Conservation (phyloP, 2,329 filamentous ascomycete species). For the Sporothrix humicola region DNA sequence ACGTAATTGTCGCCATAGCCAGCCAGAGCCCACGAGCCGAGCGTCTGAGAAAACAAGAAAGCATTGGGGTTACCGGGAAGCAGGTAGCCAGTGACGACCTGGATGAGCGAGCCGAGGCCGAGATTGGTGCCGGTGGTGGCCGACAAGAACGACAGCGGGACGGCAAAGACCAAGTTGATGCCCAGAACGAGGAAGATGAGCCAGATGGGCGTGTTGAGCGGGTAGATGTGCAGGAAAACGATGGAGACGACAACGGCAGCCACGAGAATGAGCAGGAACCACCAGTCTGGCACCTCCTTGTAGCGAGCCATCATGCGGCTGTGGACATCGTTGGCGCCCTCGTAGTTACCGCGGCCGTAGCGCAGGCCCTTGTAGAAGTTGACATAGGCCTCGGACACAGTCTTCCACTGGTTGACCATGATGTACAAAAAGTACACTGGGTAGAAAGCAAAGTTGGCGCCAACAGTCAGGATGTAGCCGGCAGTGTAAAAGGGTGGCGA, state of each 20-base stretch:
- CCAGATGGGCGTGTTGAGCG: constrained; percentile 44
- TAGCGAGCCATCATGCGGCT: constrained; percentile 52
- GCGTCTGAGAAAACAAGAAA: constrained; percentile 49
- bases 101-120: constrained; percentile 50
- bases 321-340: constrained; percentile 52
- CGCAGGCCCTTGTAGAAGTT: constrained; percentile 50
- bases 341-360: constrained; percentile 50
- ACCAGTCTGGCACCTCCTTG: constrained; percentile 57
- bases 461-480: constrained; percentile 50
- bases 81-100: constrained; percentile 51
- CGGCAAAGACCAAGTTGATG: constrained; percentile 51
- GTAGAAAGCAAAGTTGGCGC: constrained; percentile 53
- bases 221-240: constrained; percentile 45
- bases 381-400: constrained; percentile 47
- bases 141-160: constrained; percentile 52
- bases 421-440: constrained; percentile 53
- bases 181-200: constrained; percentile 45
- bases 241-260: constrained; percentile 42
- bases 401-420: constrained; percentile 51
- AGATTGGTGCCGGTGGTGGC: constrained; percentile 54
- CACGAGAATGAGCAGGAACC: constrained; percentile 51
- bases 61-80: constrained; percentile 44
- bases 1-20: constrained; percentile 52
- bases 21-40: constrained; percentile 51
- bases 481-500: constrained; percentile 54